phyloP scores from a whole-genome alignment of 1,139 yeast species.

The Yamadazyma pseudoaaseri region DNA sequence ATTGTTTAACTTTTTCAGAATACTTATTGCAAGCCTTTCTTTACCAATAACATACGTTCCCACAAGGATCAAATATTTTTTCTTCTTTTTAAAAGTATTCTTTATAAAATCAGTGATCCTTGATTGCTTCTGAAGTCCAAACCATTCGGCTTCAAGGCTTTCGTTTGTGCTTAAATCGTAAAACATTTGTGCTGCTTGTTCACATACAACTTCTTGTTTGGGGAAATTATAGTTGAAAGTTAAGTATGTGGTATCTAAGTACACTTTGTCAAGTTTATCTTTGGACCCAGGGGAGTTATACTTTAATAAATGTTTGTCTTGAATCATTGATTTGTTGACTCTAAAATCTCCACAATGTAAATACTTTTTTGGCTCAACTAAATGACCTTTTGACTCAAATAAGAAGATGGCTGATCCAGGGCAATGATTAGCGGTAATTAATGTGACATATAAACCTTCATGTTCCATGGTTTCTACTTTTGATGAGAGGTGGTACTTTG shows the following conservation, averaged over 20 bases:
- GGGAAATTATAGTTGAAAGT: conserved; percentile 77
- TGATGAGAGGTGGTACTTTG: conserved; percentile 17
- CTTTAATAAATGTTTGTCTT: conserved; percentile 28
- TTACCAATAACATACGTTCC: conserved; percentile 94
- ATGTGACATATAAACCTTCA: conserved; percentile 57
- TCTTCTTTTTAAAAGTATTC: conserved; percentile 13
- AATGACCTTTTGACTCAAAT: conserved; percentile 51
- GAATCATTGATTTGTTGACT: conserved; percentile 51
- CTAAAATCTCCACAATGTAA: conserved; percentile 95
- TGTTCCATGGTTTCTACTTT: conserved; percentile 13
- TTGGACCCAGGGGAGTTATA: conserved; percentile 23
- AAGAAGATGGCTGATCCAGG: conserved; percentile 89
- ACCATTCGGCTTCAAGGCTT: conserved; percentile 33
- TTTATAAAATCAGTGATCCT: conserved; percentile 44
- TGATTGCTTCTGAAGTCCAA: conserved; percentile 38
- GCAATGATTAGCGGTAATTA: conserved; percentile 89
- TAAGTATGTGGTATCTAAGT: conserved; percentile 87
- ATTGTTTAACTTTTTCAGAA: conserved; percentile 53
- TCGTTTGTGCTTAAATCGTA: conserved; percentile 27
- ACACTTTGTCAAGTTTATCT: conserved; percentile 48
- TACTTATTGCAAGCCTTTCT: conserved; percentile 72
- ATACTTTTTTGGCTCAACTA: conserved; percentile 29
- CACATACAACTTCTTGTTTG: conserved; percentile 66
- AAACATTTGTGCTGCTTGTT: conserved; percentile 56
- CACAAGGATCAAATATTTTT: conserved; percentile 61